A percentile compares a stretch with the other conserved stretches of the same genome.
Evolutionary conservation across 2,329 filamentous ascomycete genomes (phyloP).

Genomic region (Arthroderma sp.): DNA sequence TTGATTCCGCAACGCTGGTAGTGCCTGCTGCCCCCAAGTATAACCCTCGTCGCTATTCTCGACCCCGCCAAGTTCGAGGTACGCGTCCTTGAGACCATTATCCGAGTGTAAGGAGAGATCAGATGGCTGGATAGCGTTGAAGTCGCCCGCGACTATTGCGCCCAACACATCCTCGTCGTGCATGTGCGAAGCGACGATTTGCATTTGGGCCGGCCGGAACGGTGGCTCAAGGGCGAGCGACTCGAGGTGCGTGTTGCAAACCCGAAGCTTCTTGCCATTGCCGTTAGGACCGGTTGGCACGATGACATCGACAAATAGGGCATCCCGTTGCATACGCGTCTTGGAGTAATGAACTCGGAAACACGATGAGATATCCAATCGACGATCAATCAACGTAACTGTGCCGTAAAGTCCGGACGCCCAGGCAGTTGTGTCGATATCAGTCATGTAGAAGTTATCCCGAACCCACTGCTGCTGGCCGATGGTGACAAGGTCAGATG

Average conservation of each 20-base stretch:
- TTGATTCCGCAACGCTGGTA: background rate
- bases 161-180: constrained; percentile 24
- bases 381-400: constrained; percentile 29
- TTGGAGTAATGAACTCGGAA: constrained; percentile 40
- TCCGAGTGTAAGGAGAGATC: constrained; percentile 37
- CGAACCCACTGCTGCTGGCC: constrained; percentile 34
- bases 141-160: constrained; percentile 40
- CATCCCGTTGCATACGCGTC: constrained; percentile 37
- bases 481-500: constrained; percentile 33
- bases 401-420: constrained; percentile 37
- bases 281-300: background rate
- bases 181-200: constrained; percentile 32
- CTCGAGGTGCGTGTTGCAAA: constrained; percentile 48
- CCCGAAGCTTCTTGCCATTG: background rate
- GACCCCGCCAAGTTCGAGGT: constrained; percentile 37
- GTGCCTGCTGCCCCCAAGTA: constrained; percentile 44
- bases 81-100: constrained; percentile 40
- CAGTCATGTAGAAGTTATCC: constrained; percentile 35
- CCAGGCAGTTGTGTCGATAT: constrained; percentile 36
- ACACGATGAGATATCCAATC: constrained; percentile 12
- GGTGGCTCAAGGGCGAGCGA: constrained; percentile 38
- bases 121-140: constrained; percentile 46
- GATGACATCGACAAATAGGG: constrained; percentile 38
- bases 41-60: constrained; percentile 41
- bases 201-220: constrained; percentile 37